Base-by-base conservation (phyloP, 2,329 filamentous ascomycete genomes). In the Sporothrix brunneoviolacea region DNA sequence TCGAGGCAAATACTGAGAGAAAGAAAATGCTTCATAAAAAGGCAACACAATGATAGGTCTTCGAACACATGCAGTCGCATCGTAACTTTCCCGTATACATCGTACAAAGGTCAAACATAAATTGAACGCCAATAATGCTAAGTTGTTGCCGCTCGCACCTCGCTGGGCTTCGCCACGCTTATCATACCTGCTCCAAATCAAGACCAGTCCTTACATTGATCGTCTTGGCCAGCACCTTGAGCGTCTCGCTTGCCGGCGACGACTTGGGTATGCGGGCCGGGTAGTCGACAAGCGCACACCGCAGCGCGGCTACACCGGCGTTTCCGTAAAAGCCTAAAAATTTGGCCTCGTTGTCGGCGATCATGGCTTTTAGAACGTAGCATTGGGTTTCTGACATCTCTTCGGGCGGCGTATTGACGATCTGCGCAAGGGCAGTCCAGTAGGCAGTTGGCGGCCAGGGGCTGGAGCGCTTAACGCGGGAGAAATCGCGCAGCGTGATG, bases 251-350 rank as follows among this genome's bases (percentile, higher is more conserved):
- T 2, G 74, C 77, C 1, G 71, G 65, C 2, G 72, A 73, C 47
- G 73, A 70, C 18, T 69, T 64, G 2, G 70, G 66, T 1, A 74
- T 74, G 50, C 70, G 74, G 22, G 69, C 69, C 1, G 88, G 89
- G 43, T 93, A 83, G 12, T 88, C 84, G n/a, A 93, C 66, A 22
- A 91, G 70, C 0, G 86, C 87, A 46, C 79, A 72, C 33, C 82
- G 74, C 57, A 96, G 65, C 2, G 88, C 81, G 0, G 79, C 84
- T n/a, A 86, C 64, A 0, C 80, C 91, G 8, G 85, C 80, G 44
- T 80, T 82, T 1, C 91, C 91, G 61, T 91, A 98, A 58, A 93
- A 88, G 13, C 75, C 73, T 43, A 96, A 70, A 60, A 97, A 89
- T 16, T 86, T 83, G 48, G 81, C 75, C 55, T 88, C 83, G 54